phyloP scores from a whole-genome alignment of 495 filamentous ascomycete species.

The Acidomyces sp. region DNA sequence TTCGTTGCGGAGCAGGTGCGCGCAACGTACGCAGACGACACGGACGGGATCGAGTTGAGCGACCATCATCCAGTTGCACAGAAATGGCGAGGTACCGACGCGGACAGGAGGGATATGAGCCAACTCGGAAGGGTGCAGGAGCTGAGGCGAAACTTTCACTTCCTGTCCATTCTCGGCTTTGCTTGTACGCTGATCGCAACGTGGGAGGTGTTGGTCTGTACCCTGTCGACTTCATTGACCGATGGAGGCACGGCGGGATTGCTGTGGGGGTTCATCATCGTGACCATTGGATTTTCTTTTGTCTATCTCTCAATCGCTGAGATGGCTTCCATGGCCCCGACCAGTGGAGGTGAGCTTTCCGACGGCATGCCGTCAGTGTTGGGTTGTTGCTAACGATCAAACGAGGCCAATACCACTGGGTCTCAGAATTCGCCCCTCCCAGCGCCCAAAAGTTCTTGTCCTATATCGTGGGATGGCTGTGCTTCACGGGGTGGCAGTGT shows the following conservation, averaged over 20 bases:
- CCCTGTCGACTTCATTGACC: slow-evolving; percentile 20
- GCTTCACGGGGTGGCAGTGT: slow-evolving; percentile 13
- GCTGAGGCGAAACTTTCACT: slow-evolving; percentile 34
- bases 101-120: slow-evolving; percentile 1
- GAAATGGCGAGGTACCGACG: slow-evolving; percentile 1
- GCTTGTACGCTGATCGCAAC: slow-evolving; percentile 39
- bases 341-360: slow-evolving; percentile 7
- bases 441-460: slow-evolving; percentile 8
- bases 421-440: slow-evolving; percentile 11
- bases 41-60: background rate
- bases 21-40: background rate
- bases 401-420: slow-evolving; percentile 6
- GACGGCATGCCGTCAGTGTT: slow-evolving; percentile 18
- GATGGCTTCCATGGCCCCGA: slow-evolving; percentile 18
- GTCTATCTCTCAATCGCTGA: slow-evolving; percentile 13
- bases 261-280: slow-evolving; percentile 17
- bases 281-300: slow-evolving; percentile 1
- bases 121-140: background rate
- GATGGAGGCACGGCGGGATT: slow-evolving; percentile 17
- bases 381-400: slow-evolving; percentile 1
- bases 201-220: slow-evolving; percentile 35
- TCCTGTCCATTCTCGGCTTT: slow-evolving; percentile 40
- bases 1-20: background rate
- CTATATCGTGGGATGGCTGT: slow-evolving; percentile 19
- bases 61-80: background rate